Evolutionary conservation across 2,329 filamentous ascomycete species (phyloP), one percentile per base, ranked within the genome.

Genomic region (Stagonosporopsis rhizophila): DNA sequence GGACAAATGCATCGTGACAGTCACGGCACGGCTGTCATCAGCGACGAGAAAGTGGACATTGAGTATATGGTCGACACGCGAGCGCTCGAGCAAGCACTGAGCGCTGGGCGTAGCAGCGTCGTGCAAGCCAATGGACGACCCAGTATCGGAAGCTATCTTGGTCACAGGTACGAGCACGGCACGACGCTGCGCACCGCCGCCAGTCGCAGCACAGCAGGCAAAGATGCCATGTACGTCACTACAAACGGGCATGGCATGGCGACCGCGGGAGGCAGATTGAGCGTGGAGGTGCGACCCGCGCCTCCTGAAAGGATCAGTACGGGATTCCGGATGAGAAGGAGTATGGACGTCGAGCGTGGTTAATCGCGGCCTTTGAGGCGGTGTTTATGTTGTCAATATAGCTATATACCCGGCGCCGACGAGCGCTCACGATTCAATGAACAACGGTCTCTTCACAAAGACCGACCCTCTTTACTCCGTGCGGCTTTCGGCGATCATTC

Each of bases 271-370:
- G 60, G 59, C 8, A 56, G 66, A 14, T 23, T 69, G 37, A 69
- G 66, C 53, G 59, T 56, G 8, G 65, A 66, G 44, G 55, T 60
- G 4, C 56, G 66, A 44, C 59, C 56, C 2, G 27, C 23, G 6
- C 62, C 65, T 3, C 61, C 68, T 4, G 71, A 72, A 50, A 66
- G 71, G 38, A 50, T 65, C 3, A 74, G 66, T 50, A 75, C 73
- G 0, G 73, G 73, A 6, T 75, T 75, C 45, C 62, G 68, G 23
- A 71, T 75, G 44, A 62, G 73, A 7, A 58, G 56, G 9, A 75
- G 73, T 59, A 50, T 42, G 20, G 73, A 75, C 59, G 53, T 72
- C 17, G 66, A 74, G 42, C 54, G 61, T 8, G 55, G 46, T 4
- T 56, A 23, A 17, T 2, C 6, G 22, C 5, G 44, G n/a, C 14